A percentile compares a stretch with the other conserved stretches of the same genome.
These are phyloP conservation scores for Lycium barbarum DNA, from an alignment of 257 asterid genomes.

Conservation along the genomic window DNA sequence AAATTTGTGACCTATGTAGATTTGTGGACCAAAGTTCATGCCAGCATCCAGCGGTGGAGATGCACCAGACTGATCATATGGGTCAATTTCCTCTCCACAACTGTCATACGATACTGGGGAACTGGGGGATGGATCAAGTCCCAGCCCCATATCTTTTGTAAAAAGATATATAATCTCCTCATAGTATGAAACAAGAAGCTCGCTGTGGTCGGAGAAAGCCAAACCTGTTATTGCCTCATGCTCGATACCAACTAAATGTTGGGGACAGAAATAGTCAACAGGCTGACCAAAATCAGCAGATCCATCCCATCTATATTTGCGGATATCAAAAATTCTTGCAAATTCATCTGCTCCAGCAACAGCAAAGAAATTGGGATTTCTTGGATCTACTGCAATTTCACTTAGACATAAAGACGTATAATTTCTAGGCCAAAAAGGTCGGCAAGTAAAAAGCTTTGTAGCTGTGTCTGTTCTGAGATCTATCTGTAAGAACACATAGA, in stretches of 20 bases:
- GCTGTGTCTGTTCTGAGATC: slow-evolving; percentile 79
- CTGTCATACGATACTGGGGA: slow-evolving; percentile 43
- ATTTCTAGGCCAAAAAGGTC: slow-evolving; percentile 43
- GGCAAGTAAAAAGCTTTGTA: slow-evolving; percentile 68
- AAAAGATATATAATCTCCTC: slow-evolving; percentile 80
- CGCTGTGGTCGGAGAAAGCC: slow-evolving; percentile 86
- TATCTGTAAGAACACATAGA: slow-evolving; percentile 53
- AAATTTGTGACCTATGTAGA: slow-evolving; percentile 78
- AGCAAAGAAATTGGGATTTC: slow-evolving; percentile 79
- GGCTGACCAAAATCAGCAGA: slow-evolving; percentile 73
- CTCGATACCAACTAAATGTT: slow-evolving; percentile 59
- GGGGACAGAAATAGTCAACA: slow-evolving; percentile 72
- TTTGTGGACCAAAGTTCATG: slow-evolving; percentile 56
- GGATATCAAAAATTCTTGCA: slow-evolving; percentile 81
- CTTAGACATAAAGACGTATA: slow-evolving; percentile 45
- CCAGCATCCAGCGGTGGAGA: slow-evolving; percentile 37
- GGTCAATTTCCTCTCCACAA: slow-evolving; percentile 41
- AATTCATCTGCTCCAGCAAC: slow-evolving; percentile 81
- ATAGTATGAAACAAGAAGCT: slow-evolving; percentile 83
- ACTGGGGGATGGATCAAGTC: slow-evolving; percentile 52
- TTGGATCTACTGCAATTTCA: slow-evolving; percentile 77
- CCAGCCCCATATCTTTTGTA: slow-evolving; percentile 67
- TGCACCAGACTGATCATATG: slow-evolving; percentile 39
- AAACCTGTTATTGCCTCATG: slow-evolving; percentile 76
- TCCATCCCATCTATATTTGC: slow-evolving; percentile 66